Evolutionary conservation across 2,329 filamentous ascomycete species (phyloP), one percentile per base, ranked within the genome.

Genomic region (Botrytis medusae): DNA sequence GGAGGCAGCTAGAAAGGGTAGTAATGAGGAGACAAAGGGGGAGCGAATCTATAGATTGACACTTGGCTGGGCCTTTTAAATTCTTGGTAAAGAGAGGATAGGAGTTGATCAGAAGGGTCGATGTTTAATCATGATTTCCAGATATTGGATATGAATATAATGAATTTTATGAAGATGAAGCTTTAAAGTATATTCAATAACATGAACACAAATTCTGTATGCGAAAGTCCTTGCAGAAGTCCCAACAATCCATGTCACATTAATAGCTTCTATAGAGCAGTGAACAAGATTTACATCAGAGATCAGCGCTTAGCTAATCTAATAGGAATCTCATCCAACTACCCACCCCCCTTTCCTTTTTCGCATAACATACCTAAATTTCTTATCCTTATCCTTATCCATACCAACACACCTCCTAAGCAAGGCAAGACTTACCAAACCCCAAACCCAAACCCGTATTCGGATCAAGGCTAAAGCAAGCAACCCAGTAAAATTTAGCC

Each of bases 1-100:
- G 46, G 76, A 80, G 69, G 72, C 62, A 63, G 73, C 57, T 68
- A 77, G 68, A 65, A 72, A 73, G 14, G 70, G 70, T 29, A 75
- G 74, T 20, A 74, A 75, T 22, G 62, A 57, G 25, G 74, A 74
- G 51, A 74, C 72, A 0, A 75, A 68, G 59, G 25, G 34, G 40
- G 74, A 75, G 69, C 72, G 64, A 25, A 32, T 75, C 3, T 75
- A 75, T 69, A 72, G 74, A 25, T 67, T 75, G 34, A 75, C 74
- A 4, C 64, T 74, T 32, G 72, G 74, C 8, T 75, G 72, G 74
- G 72, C 69, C 3, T 75, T 75, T 54, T 73, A 71, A 32, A 32
- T 40, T 32, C 22, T 18, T 5, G 2, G 14, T 10, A 16, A n/a
- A n/a, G 32, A 61, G 40, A 46, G 22, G 22, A n/a, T 14, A 42